phyloP scores from a whole-genome alignment of 1,284 basidiomycete genomes.

The Malassezia globosa region DNA sequence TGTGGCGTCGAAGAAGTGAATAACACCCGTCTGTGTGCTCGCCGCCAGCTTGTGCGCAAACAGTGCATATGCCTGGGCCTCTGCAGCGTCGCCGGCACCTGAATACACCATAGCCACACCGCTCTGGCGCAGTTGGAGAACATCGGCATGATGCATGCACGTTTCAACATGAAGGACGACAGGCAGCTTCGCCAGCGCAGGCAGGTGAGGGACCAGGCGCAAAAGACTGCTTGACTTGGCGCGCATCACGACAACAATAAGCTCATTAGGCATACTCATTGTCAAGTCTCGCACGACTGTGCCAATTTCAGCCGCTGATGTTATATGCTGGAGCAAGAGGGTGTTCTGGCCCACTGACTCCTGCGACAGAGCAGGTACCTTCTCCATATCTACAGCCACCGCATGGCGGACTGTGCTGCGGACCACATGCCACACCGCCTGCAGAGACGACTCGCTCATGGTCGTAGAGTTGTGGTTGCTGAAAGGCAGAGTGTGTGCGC shows the following conservation, averaged over 20 bases:
- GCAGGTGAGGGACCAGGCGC: slow-evolving; percentile 37
- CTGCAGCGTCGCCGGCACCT: slow-evolving; percentile 54
- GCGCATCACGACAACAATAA: slow-evolving; percentile 2
- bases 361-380: background rate
- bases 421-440: slow-evolving; percentile 15
- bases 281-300: slow-evolving; percentile 5
- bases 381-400: background rate
- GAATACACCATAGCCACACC: slow-evolving; percentile 59
- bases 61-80: slow-evolving; percentile 63
- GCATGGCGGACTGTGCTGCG: slow-evolving; percentile 1
- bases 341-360: background rate
- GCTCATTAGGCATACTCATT: background rate
- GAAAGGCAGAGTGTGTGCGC: no score
- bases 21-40: slow-evolving; percentile 56
- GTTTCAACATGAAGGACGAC: slow-evolving; percentile 36
- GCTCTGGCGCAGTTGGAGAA: slow-evolving; percentile 55
- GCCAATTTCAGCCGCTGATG: slow-evolving; percentile 6
- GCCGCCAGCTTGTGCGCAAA: slow-evolving; percentile 61
- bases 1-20: slow-evolving; percentile 62
- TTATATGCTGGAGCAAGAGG: background rate
- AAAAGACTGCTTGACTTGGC: slow-evolving; percentile 1
- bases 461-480: background rate
- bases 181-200: slow-evolving; percentile 28
- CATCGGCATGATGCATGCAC: slow-evolving; percentile 54
- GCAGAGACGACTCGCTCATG: slow-evolving; percentile 13